These are phyloP conservation scores for Wallacemonas sp. DNA, from an alignment of 208 protist genomes.

Conservation along the genomic window DNA sequence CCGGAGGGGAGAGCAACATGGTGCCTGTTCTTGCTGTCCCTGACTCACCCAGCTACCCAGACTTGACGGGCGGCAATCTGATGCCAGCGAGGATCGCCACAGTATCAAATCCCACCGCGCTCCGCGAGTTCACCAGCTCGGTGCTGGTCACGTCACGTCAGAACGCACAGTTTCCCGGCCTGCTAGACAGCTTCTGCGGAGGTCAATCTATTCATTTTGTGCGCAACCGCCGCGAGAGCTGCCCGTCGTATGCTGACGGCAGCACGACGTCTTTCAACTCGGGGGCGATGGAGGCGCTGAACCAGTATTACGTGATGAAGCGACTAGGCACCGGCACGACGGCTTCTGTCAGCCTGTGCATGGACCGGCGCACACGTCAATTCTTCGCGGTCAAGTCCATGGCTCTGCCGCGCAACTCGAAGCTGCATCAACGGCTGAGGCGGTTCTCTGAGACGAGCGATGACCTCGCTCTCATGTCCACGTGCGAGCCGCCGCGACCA, in stretches of 20 bases:
- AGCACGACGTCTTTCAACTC: constrained; percentile 23
- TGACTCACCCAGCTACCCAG: neutral
- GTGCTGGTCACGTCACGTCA: no score
- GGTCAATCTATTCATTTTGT: constrained; percentile 15
- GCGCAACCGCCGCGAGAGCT: constrained; percentile 18
- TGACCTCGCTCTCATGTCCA: constrained; percentile 18
- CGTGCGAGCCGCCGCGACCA: neutral
- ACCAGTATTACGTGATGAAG: constrained; percentile 59
- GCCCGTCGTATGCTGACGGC: constrained; percentile 10
- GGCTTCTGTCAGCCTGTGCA: constrained; percentile 40
- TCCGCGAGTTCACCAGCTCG: no score
- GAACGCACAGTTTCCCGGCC: no score
- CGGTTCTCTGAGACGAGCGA: neutral
- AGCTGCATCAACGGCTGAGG: neutral
- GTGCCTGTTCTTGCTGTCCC: neutral
- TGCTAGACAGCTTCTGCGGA: no score
- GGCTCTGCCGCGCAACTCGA: constrained; percentile 8
- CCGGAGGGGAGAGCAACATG: neutral
- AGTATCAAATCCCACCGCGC: no score
- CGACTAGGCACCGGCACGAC: constrained; percentile 51
- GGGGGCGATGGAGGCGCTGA: constrained; percentile 35
- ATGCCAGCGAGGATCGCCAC: neutral
- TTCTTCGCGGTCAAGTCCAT: constrained; percentile 57
- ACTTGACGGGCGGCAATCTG: neutral
- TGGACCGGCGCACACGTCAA: constrained; percentile 31